Base-by-base conservation (phyloP, 768 basidiomycete genomes). In the Termitomyces sp. region DNA sequence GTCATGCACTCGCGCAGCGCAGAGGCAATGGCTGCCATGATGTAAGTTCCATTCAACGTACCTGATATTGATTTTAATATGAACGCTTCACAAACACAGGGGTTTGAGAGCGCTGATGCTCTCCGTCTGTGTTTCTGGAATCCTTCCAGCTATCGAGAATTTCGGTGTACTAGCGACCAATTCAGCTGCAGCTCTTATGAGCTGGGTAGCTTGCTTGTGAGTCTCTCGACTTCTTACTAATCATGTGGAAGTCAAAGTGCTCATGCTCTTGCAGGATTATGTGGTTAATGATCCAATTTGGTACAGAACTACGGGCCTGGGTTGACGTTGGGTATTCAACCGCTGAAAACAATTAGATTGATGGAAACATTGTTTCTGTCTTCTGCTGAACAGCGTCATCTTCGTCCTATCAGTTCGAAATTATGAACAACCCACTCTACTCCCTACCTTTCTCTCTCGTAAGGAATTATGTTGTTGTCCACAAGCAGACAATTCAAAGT, bases 1-100 rank as follows among this genome's bases (percentile, higher is more conserved):
- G 71, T 89, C 13, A 63, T 90, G 71, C 87, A 84, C 39, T 68
- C 75, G 32, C 78, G 79, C 22, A 89, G 88, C 63, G 86, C 88
- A 3, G 88, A 90, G 66, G 76, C 79, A n/a, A 78, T 81, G 71
- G 88, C 86, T 3, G 86, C 83, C 0, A 75, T 74, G 57, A 73
- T 72, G 89, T 88, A 57, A 35, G 83, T 76, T 49, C 13, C 24
- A 4, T 57, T 52, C 18, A 15, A 46, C 15, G 7, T 15, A 28
- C 36, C 40, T 39, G 7, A 38, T 52, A 4, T 28, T 18, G 33
- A 22, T 50, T 24, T 24, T 16, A 11, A 28, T 33, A 50, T 12
- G 24, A 5, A 24, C 39, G 20, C 16, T 59, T 40, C 28, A n/a
- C 16, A 55, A 20, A 15, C 8, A 20, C 28, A 87, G 86, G 55